These are phyloP conservation scores for Areca catechu DNA, from an alignment of 176 grass and related monocot species.

Conservation along the genomic window DNA sequence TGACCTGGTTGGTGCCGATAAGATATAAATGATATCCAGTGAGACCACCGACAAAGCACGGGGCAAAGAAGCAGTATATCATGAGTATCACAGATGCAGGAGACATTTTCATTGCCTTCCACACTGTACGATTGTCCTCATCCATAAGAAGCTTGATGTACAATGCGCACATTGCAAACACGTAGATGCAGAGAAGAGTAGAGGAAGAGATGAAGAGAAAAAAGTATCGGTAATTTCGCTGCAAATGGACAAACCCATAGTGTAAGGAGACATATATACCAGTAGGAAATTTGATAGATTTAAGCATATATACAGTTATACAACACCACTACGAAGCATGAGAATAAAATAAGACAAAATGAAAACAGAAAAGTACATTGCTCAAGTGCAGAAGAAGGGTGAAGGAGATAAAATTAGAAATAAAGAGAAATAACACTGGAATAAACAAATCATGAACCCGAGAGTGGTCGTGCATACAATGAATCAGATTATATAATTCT, in stretches of 20 bases:
- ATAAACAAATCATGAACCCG: too few relatives aligned
- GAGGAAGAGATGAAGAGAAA: conserved; percentile 88
- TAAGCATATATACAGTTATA: background rate
- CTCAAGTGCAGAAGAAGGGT: background rate
- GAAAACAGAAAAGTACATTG: background rate
- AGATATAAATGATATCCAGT: conserved; percentile 96
- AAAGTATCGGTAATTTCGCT: conserved; percentile 95
- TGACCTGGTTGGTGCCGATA: conserved; percentile 83
- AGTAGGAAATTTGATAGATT: background rate
- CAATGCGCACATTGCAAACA: conserved; percentile 83
- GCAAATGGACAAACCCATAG: conserved; percentile 20
- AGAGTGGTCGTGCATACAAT: too few relatives aligned
- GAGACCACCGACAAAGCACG: conserved; percentile 96
- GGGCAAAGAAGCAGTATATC: conserved; percentile 85
- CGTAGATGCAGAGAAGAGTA: conserved; percentile 88
- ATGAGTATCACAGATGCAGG: conserved; percentile 73
- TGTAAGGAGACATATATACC: conserved; percentile 8
- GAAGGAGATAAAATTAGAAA: background rate
- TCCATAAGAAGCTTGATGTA: conserved; percentile 91
- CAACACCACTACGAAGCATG: too few relatives aligned
- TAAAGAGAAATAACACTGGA: too few relatives aligned
- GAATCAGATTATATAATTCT: too few relatives aligned
- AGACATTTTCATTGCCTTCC: conserved; percentile 88
- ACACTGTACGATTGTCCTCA: conserved; percentile 72
- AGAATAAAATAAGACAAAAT: background rate